Conservation (phyloP, 441 rosid species). For the Erodium moschatum region DNA sequence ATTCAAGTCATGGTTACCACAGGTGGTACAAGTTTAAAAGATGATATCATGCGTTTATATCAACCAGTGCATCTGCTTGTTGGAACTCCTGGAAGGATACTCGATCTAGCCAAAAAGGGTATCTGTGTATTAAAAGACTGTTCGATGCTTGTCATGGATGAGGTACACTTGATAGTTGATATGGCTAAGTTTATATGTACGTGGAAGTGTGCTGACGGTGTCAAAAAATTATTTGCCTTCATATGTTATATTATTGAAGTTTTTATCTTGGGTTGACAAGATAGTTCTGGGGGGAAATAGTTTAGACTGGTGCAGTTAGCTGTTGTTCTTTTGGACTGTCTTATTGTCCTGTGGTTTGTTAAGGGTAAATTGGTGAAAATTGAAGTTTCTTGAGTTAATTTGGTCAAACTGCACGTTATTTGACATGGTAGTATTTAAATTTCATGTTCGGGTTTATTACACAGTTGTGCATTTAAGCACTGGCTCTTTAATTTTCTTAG, state of each 20-base stretch:
- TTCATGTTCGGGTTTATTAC: too few species aligned
- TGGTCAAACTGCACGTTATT: too few species aligned
- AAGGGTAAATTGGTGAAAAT: too few species aligned
- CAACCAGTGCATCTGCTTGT: slow-evolving; percentile 96
- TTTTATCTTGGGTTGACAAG: neutral
- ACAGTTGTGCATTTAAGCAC: too few species aligned
- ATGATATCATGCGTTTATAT: slow-evolving; percentile 93
- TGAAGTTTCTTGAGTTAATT: too few species aligned
- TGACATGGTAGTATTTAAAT: too few species aligned
- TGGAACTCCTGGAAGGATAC: slow-evolving; percentile 93
- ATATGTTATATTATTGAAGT: neutral
- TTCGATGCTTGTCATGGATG: slow-evolving; percentile 92
- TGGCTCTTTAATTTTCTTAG: neutral
- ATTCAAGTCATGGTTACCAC: slow-evolving; percentile 98
- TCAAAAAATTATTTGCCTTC: neutral
- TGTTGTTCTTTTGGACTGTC: neutral
- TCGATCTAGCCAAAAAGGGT: slow-evolving; percentile 87
- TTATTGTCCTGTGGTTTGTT: too few species aligned
- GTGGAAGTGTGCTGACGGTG: neutral
- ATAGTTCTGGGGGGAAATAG: neutral
- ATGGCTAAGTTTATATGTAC: neutral
- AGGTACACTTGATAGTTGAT: slow-evolving; percentile 38
- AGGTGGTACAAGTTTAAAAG: slow-evolving; percentile 95
- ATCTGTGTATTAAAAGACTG: slow-evolving; percentile 88
- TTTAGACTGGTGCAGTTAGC: neutral